Percentiles rank a stretch among this genome's conserved stretches.
Conservation (phyloP, 129 eudicot species). For the Oenanthe sinensis region DNA sequence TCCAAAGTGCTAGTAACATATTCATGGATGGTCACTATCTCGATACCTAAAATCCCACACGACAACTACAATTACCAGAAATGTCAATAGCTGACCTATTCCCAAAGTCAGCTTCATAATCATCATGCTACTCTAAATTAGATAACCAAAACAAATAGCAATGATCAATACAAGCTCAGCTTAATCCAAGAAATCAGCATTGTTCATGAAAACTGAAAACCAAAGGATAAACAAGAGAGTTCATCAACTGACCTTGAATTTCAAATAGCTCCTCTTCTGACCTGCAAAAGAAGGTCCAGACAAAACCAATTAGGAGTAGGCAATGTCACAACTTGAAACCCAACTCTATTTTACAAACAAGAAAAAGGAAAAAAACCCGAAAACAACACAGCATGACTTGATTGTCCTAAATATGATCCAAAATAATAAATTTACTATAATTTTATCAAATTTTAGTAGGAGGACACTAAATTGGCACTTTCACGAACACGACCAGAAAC, state of each 20-base stretch:
- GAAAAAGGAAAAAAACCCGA: not conserved
- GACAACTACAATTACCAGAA: not conserved
- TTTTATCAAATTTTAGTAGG: not conserved
- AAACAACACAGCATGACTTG: not conserved
- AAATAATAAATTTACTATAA: not conserved
- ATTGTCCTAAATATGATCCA: not conserved
- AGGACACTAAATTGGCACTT: not conserved
- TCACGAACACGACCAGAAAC: not conserved
- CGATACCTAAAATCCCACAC: not conserved
- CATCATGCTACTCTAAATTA: not conserved
- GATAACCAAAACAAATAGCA: not conserved
- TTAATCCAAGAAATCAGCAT: not conserved
- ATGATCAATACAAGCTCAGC: not conserved
- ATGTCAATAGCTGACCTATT: too few relatives aligned
- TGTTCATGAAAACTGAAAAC: not conserved
- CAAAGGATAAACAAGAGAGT: not conserved
- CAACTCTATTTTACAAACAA: not conserved
- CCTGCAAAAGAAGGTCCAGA: conserved; percentile 80
- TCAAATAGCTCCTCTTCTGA: conserved; percentile 95
- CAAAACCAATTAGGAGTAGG: conserved; percentile 20
- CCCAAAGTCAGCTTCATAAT: not conserved
- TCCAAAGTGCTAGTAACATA: not conserved
- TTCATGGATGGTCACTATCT: too few relatives aligned
- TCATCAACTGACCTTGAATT: conserved; percentile 65
- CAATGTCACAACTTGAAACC: conserved; percentile 1